These are phyloP conservation scores for Quercus suber DNA, from an alignment of 306 rosid genomes.

Conservation along the genomic window DNA sequence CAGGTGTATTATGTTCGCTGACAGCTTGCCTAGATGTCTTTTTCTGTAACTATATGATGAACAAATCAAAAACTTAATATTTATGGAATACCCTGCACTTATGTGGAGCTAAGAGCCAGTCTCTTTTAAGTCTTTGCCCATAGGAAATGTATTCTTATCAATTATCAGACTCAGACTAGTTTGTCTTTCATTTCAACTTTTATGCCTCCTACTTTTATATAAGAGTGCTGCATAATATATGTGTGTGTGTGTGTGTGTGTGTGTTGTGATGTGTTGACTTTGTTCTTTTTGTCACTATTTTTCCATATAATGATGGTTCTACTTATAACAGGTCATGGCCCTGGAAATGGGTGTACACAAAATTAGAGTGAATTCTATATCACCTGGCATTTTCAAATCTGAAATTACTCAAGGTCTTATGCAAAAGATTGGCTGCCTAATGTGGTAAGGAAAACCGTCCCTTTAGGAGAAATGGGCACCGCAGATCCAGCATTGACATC, in stretches of 20 bases:
- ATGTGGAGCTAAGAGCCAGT: too few species aligned
- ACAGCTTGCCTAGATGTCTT: neutral
- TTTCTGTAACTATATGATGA: neutral
- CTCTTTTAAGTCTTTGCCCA: too few species aligned
- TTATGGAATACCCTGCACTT: neutral
- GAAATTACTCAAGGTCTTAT: slow-evolving; percentile 62
- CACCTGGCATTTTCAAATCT: slow-evolving; percentile 76
- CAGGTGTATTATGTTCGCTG: neutral
- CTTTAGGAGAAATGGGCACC: slow-evolving; percentile 48
- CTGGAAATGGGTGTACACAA: slow-evolving; percentile 62
- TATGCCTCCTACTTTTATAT: too few species aligned
- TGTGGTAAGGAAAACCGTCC: slow-evolving; percentile 49
- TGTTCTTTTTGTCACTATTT: too few species aligned
- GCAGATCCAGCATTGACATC: slow-evolving; percentile 75
- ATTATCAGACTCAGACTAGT: too few species aligned
- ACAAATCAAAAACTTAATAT: neutral
- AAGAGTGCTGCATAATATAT: too few species aligned
- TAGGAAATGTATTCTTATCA: too few species aligned
- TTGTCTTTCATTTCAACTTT: too few species aligned
- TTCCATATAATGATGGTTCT: neutral
- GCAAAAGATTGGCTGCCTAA: slow-evolving; percentile 57
- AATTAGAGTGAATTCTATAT: slow-evolving; percentile 71
- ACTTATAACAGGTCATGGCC: slow-evolving; percentile 60
- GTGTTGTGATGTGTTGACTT: too few species aligned
- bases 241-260: too few species aligned